phyloP scores from a whole-genome alignment of 306 rosid species.

The Erythrophleum fordii region DNA sequence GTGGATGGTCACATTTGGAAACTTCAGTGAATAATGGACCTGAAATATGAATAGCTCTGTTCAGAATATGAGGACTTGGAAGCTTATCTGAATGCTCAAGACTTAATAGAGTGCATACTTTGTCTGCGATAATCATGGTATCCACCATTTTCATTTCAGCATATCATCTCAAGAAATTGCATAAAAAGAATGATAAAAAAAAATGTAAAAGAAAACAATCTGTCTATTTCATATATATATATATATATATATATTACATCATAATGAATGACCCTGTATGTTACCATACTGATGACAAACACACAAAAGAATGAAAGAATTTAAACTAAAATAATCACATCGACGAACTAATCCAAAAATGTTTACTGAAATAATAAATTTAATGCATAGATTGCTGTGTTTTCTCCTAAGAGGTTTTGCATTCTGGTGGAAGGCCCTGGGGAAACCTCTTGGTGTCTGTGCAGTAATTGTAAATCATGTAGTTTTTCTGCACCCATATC shows the following conservation, averaged over 20 bases:
- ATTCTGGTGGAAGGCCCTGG: conserved; percentile 58
- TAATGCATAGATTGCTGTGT: not conserved
- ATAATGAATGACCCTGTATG: not conserved
- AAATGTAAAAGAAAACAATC: too few species aligned
- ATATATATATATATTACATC: not conserved
- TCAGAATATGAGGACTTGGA: too few species aligned
- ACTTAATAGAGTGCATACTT: too few species aligned
- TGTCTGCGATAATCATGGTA: too few species aligned
- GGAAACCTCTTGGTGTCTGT: conserved; percentile 59
- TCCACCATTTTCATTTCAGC: too few species aligned
- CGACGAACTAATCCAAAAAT: not conserved
- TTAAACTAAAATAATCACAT: not conserved
- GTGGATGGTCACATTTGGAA: too few species aligned
- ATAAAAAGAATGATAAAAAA: too few species aligned
- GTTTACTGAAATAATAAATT: not conserved
- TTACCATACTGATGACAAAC: not conserved
- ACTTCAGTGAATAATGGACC: too few species aligned
- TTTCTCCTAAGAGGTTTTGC: conserved; percentile 2
- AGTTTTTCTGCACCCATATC: conserved; percentile 62
- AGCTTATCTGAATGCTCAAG: too few species aligned
- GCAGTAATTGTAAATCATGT: conserved; percentile 72
- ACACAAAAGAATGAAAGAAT: not conserved
- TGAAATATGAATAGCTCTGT: too few species aligned
- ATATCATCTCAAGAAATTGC: too few species aligned
- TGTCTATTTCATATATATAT: too few species aligned